These are phyloP conservation scores for Chrysanthemum makinoi DNA, from an alignment of 129 eudicot species.

Conservation along the genomic window DNA sequence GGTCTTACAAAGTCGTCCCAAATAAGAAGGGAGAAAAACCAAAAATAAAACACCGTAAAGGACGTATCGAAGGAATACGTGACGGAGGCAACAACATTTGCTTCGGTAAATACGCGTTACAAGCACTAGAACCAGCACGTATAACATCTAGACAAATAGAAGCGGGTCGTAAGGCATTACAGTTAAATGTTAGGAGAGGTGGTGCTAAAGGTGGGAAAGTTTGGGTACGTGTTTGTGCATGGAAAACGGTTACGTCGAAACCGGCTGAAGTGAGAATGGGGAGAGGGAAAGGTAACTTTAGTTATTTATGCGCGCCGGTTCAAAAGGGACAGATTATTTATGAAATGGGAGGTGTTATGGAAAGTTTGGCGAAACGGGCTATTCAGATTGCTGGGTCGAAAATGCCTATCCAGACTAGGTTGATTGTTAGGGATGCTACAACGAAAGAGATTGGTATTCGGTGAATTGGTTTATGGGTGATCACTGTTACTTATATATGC, in stretches of 20 bases:
- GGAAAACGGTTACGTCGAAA: slow-evolving; percentile 36
- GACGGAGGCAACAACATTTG: slow-evolving; percentile 30
- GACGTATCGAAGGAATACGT: slow-evolving; percentile 28
- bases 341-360: slow-evolving; percentile 41
- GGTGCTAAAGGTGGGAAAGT: slow-evolving; percentile 38
- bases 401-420: slow-evolving; percentile 34
- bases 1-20: too few relatives aligned
- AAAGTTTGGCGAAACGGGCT: slow-evolving; percentile 29
- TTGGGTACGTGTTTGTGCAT: slow-evolving; percentile 44
- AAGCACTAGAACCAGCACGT: slow-evolving; percentile 29
- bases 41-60: slow-evolving; percentile 30
- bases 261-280: slow-evolving; percentile 43
- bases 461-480: not conserved
- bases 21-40: not conserved
- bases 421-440: slow-evolving; percentile 19
- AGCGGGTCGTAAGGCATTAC: slow-evolving; percentile 38
- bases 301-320: slow-evolving; percentile 42
- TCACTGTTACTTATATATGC: too few relatives aligned
- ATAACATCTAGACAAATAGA: slow-evolving; percentile 35
- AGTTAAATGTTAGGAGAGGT: slow-evolving; percentile 33
- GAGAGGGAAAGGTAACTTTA: slow-evolving; percentile 34
- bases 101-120: slow-evolving; percentile 39
- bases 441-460: slow-evolving; percentile 33
- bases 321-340: slow-evolving; percentile 29
- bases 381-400: slow-evolving; percentile 31